phyloP scores from a whole-genome alignment of 352 stramenopile genomes.

The Globisporangium paddicum region DNA sequence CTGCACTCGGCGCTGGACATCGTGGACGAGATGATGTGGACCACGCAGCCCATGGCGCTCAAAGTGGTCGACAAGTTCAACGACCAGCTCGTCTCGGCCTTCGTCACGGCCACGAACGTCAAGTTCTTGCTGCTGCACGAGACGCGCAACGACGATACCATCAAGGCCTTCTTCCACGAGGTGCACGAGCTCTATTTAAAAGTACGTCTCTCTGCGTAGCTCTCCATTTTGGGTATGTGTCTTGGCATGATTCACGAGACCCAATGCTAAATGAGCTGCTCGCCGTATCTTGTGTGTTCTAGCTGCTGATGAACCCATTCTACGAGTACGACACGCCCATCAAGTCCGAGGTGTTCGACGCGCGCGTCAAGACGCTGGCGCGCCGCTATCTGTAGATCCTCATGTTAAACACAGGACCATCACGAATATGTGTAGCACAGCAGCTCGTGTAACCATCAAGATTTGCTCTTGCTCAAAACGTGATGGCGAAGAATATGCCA shows the following conservation, averaged over 20 bases:
- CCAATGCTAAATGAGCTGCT: not conserved
- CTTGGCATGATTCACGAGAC: not conserved
- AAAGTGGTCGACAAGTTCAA: slow-evolving; percentile 95
- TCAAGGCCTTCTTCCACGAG: slow-evolving; percentile 96
- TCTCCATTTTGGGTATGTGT: not conserved
- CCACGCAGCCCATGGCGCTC: slow-evolving; percentile 90
- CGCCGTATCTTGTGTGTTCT: not conserved
- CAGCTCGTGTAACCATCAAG: no score
- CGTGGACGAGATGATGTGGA: slow-evolving; percentile 95
- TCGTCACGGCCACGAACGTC: slow-evolving; percentile 93
- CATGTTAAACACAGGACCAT: not conserved
- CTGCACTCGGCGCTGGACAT: slow-evolving; percentile 97
- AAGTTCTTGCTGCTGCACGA: slow-evolving; percentile 97
- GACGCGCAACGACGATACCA: slow-evolving; percentile 91
- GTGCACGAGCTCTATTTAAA: slow-evolving; percentile 98
- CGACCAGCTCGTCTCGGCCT: slow-evolving; percentile 95
- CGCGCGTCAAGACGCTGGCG: slow-evolving; percentile 85
- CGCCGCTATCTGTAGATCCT: slow-evolving; percentile 76
- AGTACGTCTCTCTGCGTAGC: slow-evolving; percentile 29
- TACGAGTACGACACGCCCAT: slow-evolving; percentile 95
- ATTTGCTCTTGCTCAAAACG: slow-evolving; percentile 11
- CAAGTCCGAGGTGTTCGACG: slow-evolving; percentile 91
- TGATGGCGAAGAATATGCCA: slow-evolving; percentile 19
- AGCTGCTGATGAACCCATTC: slow-evolving; percentile 96
- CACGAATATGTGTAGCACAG: no score